phyloP scores from a whole-genome alignment of 495 filamentous ascomycete species.

The Hyaloscypha variabilis region DNA sequence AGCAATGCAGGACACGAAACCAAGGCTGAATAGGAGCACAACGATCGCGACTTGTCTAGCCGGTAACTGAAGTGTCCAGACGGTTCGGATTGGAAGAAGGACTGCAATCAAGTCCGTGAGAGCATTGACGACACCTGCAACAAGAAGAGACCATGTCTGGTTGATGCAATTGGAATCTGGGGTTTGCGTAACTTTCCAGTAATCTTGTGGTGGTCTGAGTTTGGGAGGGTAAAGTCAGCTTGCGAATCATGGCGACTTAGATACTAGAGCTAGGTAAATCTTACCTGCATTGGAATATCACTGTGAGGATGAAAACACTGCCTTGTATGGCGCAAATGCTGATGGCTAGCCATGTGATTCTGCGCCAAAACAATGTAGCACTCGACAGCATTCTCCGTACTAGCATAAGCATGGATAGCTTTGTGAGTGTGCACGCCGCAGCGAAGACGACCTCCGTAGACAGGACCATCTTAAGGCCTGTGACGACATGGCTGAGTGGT shows the following conservation, averaged over 20 bases:
- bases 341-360: constrained; percentile 37
- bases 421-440: constrained; percentile 19
- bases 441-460: constrained; percentile 21
- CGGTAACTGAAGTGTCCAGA: constrained; percentile 58
- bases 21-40: constrained; percentile 59
- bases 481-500: constrained; percentile 5
- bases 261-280: constrained; percentile 14
- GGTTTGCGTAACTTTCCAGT: constrained; percentile 47
- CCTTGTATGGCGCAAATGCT: constrained; percentile 46
- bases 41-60: constrained; percentile 56
- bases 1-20: constrained; percentile 59
- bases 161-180: constrained; percentile 51
- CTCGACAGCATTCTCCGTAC: constrained; percentile 24
- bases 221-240: not conserved
- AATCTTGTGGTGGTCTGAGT: constrained; percentile 53
- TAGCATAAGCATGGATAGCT: constrained; percentile 29
- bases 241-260: not conserved
- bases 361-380: constrained; percentile 38
- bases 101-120: constrained; percentile 61
- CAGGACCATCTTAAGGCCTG: constrained; percentile 26
- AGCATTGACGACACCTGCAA: constrained; percentile 60
- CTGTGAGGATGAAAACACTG: constrained; percentile 50
- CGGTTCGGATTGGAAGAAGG: constrained; percentile 60
- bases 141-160: constrained; percentile 50
- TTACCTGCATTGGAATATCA: constrained; percentile 60